A percentile compares a stretch with the other conserved stretches of the same genome.
phyloP scores from a whole-genome alignment of 306 rosid species.

The Fragaria nilgerrensis region DNA sequence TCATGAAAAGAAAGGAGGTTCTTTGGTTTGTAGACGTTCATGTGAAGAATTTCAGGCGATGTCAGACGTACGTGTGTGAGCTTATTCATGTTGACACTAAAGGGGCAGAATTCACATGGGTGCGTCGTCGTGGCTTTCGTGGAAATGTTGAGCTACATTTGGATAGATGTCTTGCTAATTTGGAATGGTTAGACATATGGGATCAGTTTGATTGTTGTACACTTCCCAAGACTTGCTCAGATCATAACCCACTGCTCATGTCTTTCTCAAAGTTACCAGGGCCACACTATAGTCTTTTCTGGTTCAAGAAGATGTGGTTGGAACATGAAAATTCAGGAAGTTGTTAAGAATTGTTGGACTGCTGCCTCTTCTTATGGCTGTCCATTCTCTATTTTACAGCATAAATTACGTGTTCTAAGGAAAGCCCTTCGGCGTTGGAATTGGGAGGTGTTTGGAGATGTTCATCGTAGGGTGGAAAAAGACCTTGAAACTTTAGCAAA shows the following conservation, averaged over 20 bases:
- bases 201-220: no score
- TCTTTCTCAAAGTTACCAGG: background rate
- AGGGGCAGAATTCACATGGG: no score
- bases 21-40: no score
- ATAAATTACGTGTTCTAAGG: background rate
- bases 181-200: no score
- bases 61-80: background rate
- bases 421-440: background rate
- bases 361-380: background rate
- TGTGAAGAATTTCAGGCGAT: background rate
- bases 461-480: background rate
- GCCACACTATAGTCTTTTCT: background rate
- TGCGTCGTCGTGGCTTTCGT: background rate
- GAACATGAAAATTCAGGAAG: background rate
- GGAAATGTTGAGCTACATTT: background rate
- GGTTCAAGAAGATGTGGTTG: background rate
- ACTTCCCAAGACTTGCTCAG: background rate
- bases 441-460: background rate
- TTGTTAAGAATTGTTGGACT: background rate
- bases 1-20: background rate
- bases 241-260: background rate
- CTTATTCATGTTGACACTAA: no score
- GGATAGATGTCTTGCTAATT: no score
- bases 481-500: background rate
- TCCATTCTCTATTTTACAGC: background rate